Conservation (phyloP, 1,284 basidiomycete species). For the Vanrija humicola region DNA sequence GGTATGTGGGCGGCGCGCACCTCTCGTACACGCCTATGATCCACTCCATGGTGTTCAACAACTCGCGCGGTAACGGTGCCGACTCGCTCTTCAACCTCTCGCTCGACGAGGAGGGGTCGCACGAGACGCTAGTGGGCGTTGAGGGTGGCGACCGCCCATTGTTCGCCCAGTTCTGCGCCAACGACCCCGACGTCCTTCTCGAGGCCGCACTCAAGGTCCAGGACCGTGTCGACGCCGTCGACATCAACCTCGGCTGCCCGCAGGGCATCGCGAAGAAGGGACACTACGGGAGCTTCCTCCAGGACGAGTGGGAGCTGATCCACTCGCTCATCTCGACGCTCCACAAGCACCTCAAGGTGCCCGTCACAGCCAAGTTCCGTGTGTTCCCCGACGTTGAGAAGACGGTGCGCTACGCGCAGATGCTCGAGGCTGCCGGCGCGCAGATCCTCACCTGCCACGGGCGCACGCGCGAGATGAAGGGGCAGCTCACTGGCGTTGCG, state of each 20-base stretch:
- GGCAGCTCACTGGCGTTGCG: slow-evolving; percentile 70
- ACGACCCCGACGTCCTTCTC: slow-evolving; percentile 75
- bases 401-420: slow-evolving; percentile 87
- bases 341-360: slow-evolving; percentile 76
- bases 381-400: slow-evolving; percentile 80
- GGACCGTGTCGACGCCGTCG: slow-evolving; percentile 79
- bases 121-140: slow-evolving; percentile 38
- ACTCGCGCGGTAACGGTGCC: slow-evolving; percentile 48
- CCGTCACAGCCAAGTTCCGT: slow-evolving; percentile 94
- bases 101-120: slow-evolving; percentile 50
- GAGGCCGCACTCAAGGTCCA: slow-evolving; percentile 70
- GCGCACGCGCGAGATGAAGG: slow-evolving; percentile 84
- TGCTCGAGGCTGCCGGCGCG: slow-evolving; percentile 91
- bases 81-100: slow-evolving; percentile 64
- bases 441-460: slow-evolving; percentile 95
- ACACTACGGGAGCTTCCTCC: slow-evolving; percentile 82
- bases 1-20: slow-evolving; percentile 52
- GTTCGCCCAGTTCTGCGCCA: slow-evolving; percentile 84
- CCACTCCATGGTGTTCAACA: slow-evolving; percentile 79
- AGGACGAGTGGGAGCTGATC: slow-evolving; percentile 91
- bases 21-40: slow-evolving; percentile 97
- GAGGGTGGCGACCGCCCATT: slow-evolving; percentile 68
- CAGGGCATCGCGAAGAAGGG: slow-evolving; percentile 90
- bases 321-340: slow-evolving; percentile 74
- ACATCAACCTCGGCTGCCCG: slow-evolving; percentile 93